Evolutionary conservation across 768 basidiomycete species (phyloP), one percentile per base, ranked within the genome.

Genomic region (Lentinula lateritia): DNA sequence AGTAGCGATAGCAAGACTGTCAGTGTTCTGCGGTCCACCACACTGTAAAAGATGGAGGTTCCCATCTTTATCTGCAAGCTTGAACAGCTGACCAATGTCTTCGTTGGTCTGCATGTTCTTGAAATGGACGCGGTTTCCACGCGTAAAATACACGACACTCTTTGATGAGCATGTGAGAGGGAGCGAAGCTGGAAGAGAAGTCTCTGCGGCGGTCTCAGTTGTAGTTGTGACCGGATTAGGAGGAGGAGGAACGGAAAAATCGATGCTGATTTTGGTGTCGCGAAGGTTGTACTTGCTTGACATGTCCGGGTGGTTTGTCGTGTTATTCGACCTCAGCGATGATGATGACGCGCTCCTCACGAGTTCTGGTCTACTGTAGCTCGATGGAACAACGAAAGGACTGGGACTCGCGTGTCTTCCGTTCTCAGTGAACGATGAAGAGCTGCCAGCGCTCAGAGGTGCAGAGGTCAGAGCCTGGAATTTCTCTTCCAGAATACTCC

Each of bases 1-100:
- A 8, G 86, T 85, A 1, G 83, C 85, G 16, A 90, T 70, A 1
- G 88, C 88, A 36, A 92, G 75, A 50, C 81, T 62, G 41, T 80
- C 74, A 28, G 71, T 69, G 38, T 72, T 68, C 16, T 72, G 70
- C 16, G 43, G 58, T 53, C 75, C 70, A 38, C 69, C 79, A 61
- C 78, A 80, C 46, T 74, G 74, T 45, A 86, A 69, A 5, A 78
- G 70, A 18, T 72, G 73, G 59, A 85, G 65, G 52, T 76, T 72
- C 1, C 85, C 84, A 42, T 76, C 72, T 55, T 70, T 74, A 23
- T 80, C 81, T 42, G 74, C 71, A 16, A 84, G 66, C 65, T 81
- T 82, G 69, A 79, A 82, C 18, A 86, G 66, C 67, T 84, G 83
- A 32, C 74, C 75, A 8, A 81, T 75, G 45, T 83, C 80, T 59